Evolutionary conservation across 2,329 filamentous ascomycete species (phyloP).

Genomic region (Akanthomyces dipterigenus): DNA sequence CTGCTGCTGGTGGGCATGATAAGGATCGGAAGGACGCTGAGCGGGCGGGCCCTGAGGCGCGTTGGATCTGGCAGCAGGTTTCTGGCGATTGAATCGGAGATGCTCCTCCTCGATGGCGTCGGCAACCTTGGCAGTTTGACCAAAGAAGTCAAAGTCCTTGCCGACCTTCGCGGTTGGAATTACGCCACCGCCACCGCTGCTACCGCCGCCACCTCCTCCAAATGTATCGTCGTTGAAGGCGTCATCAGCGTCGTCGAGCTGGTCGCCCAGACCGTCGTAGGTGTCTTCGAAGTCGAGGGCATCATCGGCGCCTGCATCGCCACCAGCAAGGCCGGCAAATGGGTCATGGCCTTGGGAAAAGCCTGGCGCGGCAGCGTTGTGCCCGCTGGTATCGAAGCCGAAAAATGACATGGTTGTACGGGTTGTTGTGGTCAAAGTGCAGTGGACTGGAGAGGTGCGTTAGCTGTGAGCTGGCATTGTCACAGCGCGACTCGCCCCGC

Average conservation of each 20-base stretch:
- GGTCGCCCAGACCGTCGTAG: slow-evolving; percentile 88
- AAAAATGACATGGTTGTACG: slow-evolving; percentile 74
- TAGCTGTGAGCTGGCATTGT: not conserved
- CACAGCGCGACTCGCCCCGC: not conserved
- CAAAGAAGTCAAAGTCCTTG: slow-evolving; percentile 96
- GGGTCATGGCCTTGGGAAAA: slow-evolving; percentile 82
- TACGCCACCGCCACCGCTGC: slow-evolving; percentile 35
- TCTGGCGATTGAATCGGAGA: slow-evolving; percentile 70
- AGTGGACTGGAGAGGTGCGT: not conserved
- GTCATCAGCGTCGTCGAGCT: slow-evolving; percentile 86
- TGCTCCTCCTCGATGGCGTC: slow-evolving; percentile 88
- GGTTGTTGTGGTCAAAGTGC: slow-evolving; percentile 16
- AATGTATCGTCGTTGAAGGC: slow-evolving; percentile 98
- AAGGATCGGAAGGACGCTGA: slow-evolving; percentile 26
- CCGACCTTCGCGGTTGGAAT: slow-evolving; percentile 52
- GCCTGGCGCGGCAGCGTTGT: slow-evolving; percentile 64
- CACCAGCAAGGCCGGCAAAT: slow-evolving; percentile 72
- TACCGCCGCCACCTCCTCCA: slow-evolving; percentile 32
- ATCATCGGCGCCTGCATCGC: slow-evolving; percentile 40
- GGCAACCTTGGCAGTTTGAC: slow-evolving; percentile 80
- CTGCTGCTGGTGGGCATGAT: slow-evolving; percentile 33
- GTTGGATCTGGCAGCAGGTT: slow-evolving; percentile 44
- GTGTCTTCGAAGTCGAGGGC: slow-evolving; percentile 86
- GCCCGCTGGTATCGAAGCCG: slow-evolving; percentile 66
- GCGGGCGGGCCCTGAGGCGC: slow-evolving; percentile 29